Evolutionary conservation across 352 stramenopile species (phyloP), one percentile per base, ranked within the genome.

Genomic region (Phytophthora sp.): DNA sequence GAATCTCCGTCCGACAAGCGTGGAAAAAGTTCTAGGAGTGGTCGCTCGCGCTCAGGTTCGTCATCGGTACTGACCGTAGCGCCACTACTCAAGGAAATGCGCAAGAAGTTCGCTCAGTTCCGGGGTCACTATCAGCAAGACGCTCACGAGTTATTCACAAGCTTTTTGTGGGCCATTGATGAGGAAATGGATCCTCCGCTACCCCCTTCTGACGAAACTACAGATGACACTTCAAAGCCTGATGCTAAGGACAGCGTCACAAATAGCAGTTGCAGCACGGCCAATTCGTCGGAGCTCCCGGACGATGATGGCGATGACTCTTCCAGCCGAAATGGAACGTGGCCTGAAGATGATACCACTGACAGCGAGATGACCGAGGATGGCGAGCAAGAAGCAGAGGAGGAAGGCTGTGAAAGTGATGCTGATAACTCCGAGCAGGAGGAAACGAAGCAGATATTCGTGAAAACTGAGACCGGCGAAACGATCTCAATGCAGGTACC

Each of bases 121-220:
- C 71, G 78, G n/a, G 96, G 96, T 2, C 84, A 91, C 62, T 87
- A 96, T 39, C 97, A 99, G 77, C 97, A 99, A 42, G 97, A 99
- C 65, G 89, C 95, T 5, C 95, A 99, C 62, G 98, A 99, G 67
- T 64, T 99, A 0, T 87, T 99, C 9, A 74, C 78, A 7, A 97
- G 89, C 57, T 78, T 99, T 8, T 66, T 99, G 15, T 97, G 79
- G 79, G 76, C 77, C n/a, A 84, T 92, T 31, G 84, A 92, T 35
- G 84, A 92, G 45, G 84, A 92, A 34, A 72, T 82, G 41, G 77
- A 89, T 27, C 80, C 80, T 28, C 74, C 76, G 5, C 35, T 56
- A 13, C 57, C 52, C 15, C 17, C 23, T 18, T 23, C 12, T n/a
- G 34, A 66, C 13, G 51, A 62, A 32, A 4, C 59, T 24, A 12